Percentiles rank a stretch among this genome's conserved stretches.
Conservation (phyloP, 2,329 filamentous ascomycete genomes). For the Aspergillus hortae region DNA sequence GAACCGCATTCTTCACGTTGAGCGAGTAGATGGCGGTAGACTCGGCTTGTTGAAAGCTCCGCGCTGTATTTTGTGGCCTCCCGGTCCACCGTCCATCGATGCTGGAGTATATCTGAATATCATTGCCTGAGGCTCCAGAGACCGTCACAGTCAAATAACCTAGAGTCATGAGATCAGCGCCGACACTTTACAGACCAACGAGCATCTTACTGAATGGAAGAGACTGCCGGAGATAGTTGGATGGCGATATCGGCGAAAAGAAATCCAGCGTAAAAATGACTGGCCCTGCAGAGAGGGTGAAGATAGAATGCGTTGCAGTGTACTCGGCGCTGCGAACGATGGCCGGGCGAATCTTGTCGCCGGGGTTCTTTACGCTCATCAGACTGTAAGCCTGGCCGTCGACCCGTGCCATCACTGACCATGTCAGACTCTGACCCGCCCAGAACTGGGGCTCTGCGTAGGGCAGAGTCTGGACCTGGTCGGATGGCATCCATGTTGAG, state of each 20-base stretch:
- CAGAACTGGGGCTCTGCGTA: slow-evolving; percentile 42
- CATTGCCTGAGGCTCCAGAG: slow-evolving; percentile 17
- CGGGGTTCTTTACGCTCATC: slow-evolving; percentile 35
- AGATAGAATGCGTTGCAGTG: slow-evolving; percentile 42
- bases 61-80: slow-evolving; percentile 19
- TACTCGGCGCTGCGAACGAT: slow-evolving; percentile 35
- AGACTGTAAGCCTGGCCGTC: slow-evolving; percentile 40
- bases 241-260: slow-evolving; percentile 43
- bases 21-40: slow-evolving; percentile 31
- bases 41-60: slow-evolving; percentile 21
- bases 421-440: slow-evolving; percentile 39
- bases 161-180: slow-evolving; percentile 11
- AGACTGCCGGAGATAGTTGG: slow-evolving; percentile 42
- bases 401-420: slow-evolving; percentile 42
- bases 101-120: slow-evolving; percentile 41
- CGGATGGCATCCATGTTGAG: slow-evolving; percentile 44
- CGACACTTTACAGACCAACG: background rate
- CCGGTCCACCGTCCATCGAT: slow-evolving; percentile 47
- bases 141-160: slow-evolving; percentile 41
- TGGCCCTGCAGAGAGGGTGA: slow-evolving; percentile 35
- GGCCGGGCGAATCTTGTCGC: slow-evolving; percentile 27
- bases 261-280: slow-evolving; percentile 40
- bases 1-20: slow-evolving; percentile 25
- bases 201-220: slow-evolving; percentile 37
- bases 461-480: slow-evolving; percentile 34